Base-by-base conservation (phyloP, 441 rosid species). In the Brassica hybrid region DNA sequence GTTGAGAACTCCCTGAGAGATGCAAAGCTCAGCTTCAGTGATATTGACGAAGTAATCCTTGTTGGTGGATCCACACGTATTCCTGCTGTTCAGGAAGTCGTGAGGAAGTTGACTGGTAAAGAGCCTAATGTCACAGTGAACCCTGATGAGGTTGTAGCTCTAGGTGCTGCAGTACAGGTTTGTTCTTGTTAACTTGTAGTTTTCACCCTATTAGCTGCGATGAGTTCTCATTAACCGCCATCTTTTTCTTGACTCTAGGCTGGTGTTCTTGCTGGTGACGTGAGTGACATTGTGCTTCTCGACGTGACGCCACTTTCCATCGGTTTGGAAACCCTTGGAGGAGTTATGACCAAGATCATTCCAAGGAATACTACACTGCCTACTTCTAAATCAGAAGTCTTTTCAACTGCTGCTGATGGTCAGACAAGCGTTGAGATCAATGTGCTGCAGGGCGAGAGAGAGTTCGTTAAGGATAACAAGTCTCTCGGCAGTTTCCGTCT, bases 111-210 rank as follows among this genome's bases (percentile, higher is more conserved):
- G 84, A 95, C 96, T 0, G 93, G 99, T 52, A 95, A 90, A 81
- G 97, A 91, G 11, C 97, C 97, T 7, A 94, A 94, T 81, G 97
- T 94, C 71, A 88, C 97, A 0, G 98, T 94, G 11, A 94, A 94
- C 65, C 97, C 96, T 1, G 98, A 94, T 79, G 98, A 94, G 75
- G 97, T 93, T 74, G 98, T 93, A 75, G 96, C 97, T 30, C 79
- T 94, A 0, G 99, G 99, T 36, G 99, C 99, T 84, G 98, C 99
- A 6, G 97, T 94, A 59, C 99, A 95, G 98, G 99, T 95, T 5
- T 18, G 86, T 66, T 64, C 67, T 56, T 17, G n/a, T 61, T 6
- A 41, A 41, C 7, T 14, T 52, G 5, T 52, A 7, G 1, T 2
- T 7, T 12, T 12, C 6, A 38, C 43, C 3, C 43, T 2, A 2